Evolutionary conservation across 305 asterid species (phyloP).

Genomic region (Fraxinus sp.): DNA sequence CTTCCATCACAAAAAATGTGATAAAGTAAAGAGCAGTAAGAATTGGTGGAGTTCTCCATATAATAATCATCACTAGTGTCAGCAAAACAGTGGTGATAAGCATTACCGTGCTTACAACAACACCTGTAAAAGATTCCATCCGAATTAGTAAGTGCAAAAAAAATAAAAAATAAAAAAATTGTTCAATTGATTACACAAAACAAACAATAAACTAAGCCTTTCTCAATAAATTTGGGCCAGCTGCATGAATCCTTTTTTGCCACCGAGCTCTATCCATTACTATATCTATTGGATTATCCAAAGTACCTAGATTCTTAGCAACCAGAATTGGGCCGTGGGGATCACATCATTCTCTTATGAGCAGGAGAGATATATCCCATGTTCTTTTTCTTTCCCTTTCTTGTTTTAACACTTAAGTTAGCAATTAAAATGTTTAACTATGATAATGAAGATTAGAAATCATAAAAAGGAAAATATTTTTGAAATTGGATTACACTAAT

Average conservation of each 20-base stretch:
- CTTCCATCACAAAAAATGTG: constrained; percentile 41
- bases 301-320: neutral
- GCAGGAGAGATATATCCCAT: neutral
- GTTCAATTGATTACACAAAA: neutral
- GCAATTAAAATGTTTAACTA: neutral
- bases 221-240: neutral
- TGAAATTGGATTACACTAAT: neutral
- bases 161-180: neutral
- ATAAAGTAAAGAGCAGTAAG: constrained; percentile 31
- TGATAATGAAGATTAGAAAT: neutral
- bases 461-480: neutral
- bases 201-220: neutral
- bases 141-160: constrained; percentile 7
- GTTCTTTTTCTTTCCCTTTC: neutral
- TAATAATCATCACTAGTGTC: constrained; percentile 43
- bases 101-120: constrained; percentile 47
- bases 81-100: constrained; percentile 43
- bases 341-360: neutral
- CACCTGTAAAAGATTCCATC: constrained; percentile 31
- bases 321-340: neutral
- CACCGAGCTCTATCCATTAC: neutral
- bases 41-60: constrained; percentile 42
- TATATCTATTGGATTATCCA: neutral
- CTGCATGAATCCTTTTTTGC: neutral
- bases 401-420: neutral